These are phyloP conservation scores for Pseudogymnoascus sp. DNA, from an alignment of 2,329 filamentous ascomycete species.

Conservation along the genomic window DNA sequence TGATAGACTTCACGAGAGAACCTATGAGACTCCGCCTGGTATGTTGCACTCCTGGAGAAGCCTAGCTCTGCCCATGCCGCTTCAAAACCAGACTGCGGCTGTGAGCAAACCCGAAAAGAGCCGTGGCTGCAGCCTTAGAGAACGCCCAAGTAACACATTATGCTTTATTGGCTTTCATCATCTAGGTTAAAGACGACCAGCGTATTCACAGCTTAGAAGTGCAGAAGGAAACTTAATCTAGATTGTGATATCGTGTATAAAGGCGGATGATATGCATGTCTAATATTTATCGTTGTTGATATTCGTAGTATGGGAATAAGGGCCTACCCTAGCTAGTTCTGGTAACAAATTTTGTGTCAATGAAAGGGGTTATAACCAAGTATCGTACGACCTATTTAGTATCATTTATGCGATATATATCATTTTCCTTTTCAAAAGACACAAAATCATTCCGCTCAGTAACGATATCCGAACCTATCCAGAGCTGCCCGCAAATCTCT, in stretches of 20 bases:
- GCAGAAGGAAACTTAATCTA: not conserved
- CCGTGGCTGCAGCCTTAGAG: not conserved
- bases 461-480: not conserved
- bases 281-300: not conserved
- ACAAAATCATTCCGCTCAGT: not conserved
- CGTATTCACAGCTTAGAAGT: not conserved
- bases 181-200: not conserved
- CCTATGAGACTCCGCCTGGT: no score
- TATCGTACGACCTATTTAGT: not conserved
- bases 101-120: not conserved
- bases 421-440: not conserved
- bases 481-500: not conserved
- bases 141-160: not conserved
- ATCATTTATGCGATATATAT: not conserved
- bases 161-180: not conserved
- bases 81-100: not conserved
- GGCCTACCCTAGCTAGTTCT: not conserved
- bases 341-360: not conserved
- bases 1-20: no score
- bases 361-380: not conserved
- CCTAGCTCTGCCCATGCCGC: no score
- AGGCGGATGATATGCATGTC: not conserved
- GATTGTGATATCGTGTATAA: not conserved
- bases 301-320: not conserved
- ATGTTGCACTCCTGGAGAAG: not conserved